Evolutionary conservation across 2,329 filamentous ascomycete genomes (phyloP).

Genomic region (Neocatenulostroma microsporum): DNA sequence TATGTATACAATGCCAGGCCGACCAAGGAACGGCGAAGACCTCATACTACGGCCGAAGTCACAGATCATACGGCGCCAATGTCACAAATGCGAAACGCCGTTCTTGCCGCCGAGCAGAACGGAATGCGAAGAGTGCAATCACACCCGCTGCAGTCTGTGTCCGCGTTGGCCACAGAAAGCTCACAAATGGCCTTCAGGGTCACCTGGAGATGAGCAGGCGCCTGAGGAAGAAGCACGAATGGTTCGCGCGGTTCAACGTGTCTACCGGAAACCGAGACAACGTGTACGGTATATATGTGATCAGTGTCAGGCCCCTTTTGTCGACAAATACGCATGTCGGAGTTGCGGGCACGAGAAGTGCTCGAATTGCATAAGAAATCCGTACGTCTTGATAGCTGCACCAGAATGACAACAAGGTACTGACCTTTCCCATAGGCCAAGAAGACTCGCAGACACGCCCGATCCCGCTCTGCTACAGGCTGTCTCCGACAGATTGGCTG

Average conservation of each 20-base stretch:
- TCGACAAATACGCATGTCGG: slow-evolving; percentile 44
- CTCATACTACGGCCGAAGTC: slow-evolving; percentile 59
- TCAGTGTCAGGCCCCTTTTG: slow-evolving; percentile 53
- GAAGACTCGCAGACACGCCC: not conserved
- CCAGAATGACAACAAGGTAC: not conserved
- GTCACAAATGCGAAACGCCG: slow-evolving; percentile 57
- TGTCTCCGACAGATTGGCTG: not conserved
- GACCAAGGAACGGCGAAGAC: slow-evolving; percentile 29
- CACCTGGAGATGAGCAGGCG: too few species aligned
- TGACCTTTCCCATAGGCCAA: slow-evolving; percentile 12
- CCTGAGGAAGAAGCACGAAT: slow-evolving; percentile 26
- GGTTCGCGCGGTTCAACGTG: slow-evolving; percentile 25
- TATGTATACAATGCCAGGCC: too few species aligned
- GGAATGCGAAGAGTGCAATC: slow-evolving; percentile 58
- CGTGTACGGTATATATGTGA: slow-evolving; percentile 49
- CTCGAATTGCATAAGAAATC: slow-evolving; percentile 50
- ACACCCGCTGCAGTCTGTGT: slow-evolving; percentile 71
- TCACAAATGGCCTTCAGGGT: slow-evolving; percentile 50
- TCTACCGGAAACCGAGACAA: slow-evolving; percentile 39
- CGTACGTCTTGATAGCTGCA: slow-evolving; percentile 30
- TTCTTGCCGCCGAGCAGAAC: slow-evolving; percentile 4
- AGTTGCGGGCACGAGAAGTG: slow-evolving; percentile 57
- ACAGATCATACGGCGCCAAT: slow-evolving; percentile 66
- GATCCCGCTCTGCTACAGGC: not conserved
- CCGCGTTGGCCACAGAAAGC: slow-evolving; percentile 56